These are phyloP conservation scores for Colletotrichum melonis DNA, from an alignment of 2,329 filamentous ascomycete species.

Conservation along the genomic window DNA sequence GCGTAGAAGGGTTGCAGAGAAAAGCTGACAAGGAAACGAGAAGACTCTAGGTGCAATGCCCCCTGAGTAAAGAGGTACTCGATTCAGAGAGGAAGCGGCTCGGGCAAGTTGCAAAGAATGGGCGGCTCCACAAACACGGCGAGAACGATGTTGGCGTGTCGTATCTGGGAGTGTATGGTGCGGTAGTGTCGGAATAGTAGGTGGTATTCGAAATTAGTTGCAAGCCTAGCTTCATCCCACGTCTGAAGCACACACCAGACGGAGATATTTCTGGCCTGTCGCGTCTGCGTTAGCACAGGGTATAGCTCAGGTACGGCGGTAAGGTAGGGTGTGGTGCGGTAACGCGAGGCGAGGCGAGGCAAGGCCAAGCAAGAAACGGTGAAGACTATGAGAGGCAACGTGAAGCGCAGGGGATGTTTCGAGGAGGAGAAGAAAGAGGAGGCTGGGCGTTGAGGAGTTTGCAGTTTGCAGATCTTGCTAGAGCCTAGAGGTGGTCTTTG, in stretches of 20 bases:
- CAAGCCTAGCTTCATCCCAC: conserved; percentile 31
- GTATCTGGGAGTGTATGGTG: neutral
- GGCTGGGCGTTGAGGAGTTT: conserved; percentile 14
- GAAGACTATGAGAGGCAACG: conserved; percentile 22
- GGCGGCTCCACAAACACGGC: conserved; percentile 14
- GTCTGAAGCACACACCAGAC: conserved; percentile 30
- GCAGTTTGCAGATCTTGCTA: neutral
- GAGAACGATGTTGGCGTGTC: conserved; percentile 13
- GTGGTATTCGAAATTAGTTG: conserved; percentile 27
- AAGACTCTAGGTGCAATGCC: neutral
- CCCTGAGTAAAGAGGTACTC: conserved; percentile 15
- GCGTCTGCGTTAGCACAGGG: neutral
- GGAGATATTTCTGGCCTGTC: conserved; percentile 14
- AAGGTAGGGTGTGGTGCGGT: conserved; percentile 1
- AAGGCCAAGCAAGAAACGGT: conserved; percentile 15
- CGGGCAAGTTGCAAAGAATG: neutral
- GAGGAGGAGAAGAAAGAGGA: neutral
- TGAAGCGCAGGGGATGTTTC: conserved; percentile 17
- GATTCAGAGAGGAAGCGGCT: conserved; percentile 1
- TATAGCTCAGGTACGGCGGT: conserved; percentile 13
- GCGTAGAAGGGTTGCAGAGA: conserved; percentile 10
- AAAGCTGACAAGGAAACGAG: neutral
- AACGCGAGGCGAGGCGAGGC: neutral
- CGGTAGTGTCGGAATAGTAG: conserved; percentile 15
- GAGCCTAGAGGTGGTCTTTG: neutral